phyloP scores from a whole-genome alignment of 23 red algal species.

The Pyropia haitanensis region DNA sequence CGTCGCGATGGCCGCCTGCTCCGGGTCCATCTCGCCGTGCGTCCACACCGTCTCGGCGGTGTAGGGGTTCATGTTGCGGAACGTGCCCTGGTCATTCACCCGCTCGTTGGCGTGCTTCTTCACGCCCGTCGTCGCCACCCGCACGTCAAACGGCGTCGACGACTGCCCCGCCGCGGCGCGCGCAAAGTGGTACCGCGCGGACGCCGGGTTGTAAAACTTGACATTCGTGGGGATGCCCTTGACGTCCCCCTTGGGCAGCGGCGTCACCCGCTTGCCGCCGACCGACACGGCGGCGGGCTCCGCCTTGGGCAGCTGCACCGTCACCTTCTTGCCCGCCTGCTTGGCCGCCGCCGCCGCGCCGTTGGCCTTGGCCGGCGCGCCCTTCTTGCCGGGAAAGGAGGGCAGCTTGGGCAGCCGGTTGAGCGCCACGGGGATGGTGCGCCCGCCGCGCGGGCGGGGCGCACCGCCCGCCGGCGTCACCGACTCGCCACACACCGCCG shows the following conservation, averaged over 20 bases:
- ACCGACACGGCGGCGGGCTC: background rate
- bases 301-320: background rate
- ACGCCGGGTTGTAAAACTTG: constrained; percentile 51
- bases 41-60: constrained; percentile 53
- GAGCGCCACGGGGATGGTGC: constrained; percentile 28
- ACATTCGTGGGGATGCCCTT: background rate
- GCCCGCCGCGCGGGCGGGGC: background rate
- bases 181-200: constrained; percentile 25
- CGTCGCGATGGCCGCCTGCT: constrained; percentile 21
- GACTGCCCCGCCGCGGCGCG: constrained; percentile 35
- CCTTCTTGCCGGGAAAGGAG: constrained; percentile 2
- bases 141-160: constrained; percentile 38
- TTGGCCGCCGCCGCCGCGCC: background rate
- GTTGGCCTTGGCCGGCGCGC: constrained; percentile 1
- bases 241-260: background rate
- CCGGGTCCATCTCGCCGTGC: constrained; percentile 22
- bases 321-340: background rate
- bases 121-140: constrained; percentile 18
- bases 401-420: constrained; percentile 23
- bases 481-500: background rate
- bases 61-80: constrained; percentile 67
- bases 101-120: constrained; percentile 20
- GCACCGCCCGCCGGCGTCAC: background rate
- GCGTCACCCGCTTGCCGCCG: too few species aligned
- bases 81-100: constrained; percentile 48